Evolutionary conservation across 345 rosid species (phyloP).

Genomic region (Populus tremula): DNA sequence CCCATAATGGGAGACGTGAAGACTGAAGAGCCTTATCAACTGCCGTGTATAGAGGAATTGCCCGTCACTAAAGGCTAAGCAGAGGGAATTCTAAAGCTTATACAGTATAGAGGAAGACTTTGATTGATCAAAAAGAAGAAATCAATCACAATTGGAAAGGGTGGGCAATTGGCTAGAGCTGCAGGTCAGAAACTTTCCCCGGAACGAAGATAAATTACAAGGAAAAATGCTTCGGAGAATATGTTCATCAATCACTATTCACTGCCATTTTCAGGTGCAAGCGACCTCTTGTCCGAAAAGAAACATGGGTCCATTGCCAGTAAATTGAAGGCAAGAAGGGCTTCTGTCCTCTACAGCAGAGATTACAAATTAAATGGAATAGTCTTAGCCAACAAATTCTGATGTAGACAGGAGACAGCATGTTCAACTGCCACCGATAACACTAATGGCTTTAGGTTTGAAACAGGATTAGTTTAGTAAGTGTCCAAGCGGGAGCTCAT

Average conservation of each 20-base stretch:
- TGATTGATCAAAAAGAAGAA: too few species aligned
- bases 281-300: not conserved
- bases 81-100: too few species aligned
- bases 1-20: not conserved
- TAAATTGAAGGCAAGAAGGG: not conserved
- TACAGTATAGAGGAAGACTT: too few species aligned
- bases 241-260: not conserved
- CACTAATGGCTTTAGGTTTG: not conserved
- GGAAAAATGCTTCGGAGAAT: not conserved
- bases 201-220: not conserved
- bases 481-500: not conserved
- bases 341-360: conserved; percentile 1
- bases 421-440: not conserved
- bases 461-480: not conserved
- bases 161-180: too few species aligned
- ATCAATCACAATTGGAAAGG: too few species aligned
- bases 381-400: not conserved
- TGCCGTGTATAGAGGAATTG: not conserved
- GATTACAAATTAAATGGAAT: not conserved
- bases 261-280: not conserved
- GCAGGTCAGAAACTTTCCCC: too few species aligned
- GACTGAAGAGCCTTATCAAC: not conserved
- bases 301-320: not conserved
- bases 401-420: conserved; percentile 11
- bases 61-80: not conserved